Conservation (phyloP, 768 basidiomycete genomes). For the Chalciporus sphaerocephalus region DNA sequence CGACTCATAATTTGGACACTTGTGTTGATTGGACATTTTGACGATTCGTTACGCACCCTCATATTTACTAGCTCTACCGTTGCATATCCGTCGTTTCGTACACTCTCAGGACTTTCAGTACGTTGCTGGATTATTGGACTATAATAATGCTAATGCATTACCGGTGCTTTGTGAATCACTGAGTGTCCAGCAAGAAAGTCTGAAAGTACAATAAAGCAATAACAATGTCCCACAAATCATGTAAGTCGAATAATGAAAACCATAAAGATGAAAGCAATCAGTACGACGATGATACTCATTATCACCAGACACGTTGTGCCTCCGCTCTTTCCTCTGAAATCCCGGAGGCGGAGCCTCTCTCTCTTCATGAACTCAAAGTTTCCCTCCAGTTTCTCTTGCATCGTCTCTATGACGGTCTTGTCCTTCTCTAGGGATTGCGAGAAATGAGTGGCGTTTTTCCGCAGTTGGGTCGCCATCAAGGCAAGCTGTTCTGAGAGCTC, state of each 20-base stretch:
- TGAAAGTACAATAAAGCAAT: conserved; percentile 5
- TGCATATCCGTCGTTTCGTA: conserved; percentile 4
- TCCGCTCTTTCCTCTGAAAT: conserved; percentile 59
- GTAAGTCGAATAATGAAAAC: conserved; percentile 69
- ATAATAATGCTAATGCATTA: conserved; percentile 3
- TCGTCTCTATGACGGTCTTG: conserved; percentile 59
- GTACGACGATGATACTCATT: conserved; percentile 59
- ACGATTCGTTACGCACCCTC: neutral
- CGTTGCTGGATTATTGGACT: conserved; percentile 9
- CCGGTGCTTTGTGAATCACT: neutral
- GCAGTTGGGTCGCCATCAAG: conserved; percentile 84
- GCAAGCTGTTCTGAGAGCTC: conserved; percentile 72
- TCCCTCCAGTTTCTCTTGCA: conserved; percentile 68
- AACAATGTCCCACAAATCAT: conserved; percentile 15
- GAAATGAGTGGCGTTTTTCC: conserved; percentile 78
- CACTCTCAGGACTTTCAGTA: conserved; percentile 11
- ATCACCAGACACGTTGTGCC: conserved; percentile 72
- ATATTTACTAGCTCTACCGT: conserved; percentile 3
- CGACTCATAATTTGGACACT: conserved; percentile 5
- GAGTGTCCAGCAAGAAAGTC: neutral
- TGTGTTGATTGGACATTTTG: conserved; percentile 7
- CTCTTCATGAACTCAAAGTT: conserved; percentile 67
- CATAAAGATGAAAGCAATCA: conserved; percentile 66
- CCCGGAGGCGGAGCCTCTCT: conserved; percentile 56
- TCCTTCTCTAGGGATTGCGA: conserved; percentile 69